Evolutionary conservation across 1,284 basidiomycete species (phyloP).

Genomic region (Termitomyces sp.): DNA sequence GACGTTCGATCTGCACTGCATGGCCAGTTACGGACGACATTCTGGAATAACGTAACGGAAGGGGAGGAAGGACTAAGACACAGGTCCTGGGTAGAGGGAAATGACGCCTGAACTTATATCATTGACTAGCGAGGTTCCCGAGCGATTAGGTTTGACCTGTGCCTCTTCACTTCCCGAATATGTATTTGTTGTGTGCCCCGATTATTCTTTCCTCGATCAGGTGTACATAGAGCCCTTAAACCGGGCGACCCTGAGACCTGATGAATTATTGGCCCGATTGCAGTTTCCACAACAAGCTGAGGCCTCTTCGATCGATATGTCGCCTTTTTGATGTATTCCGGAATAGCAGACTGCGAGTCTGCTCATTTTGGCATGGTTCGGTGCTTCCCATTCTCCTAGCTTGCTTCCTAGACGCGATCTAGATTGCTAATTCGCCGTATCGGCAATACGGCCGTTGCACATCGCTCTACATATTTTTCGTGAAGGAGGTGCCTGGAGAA

Average conservation of each 20-base stretch:
- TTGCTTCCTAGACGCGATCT: constrained; percentile 10
- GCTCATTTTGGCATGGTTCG: constrained; percentile 13
- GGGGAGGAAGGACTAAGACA: constrained; percentile 32
- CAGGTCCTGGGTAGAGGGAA: constrained; percentile 27
- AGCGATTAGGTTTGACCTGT: constrained; percentile 21
- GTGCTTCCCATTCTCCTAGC: constrained; percentile 18
- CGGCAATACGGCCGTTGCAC: constrained; percentile 37
- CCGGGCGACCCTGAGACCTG: constrained; percentile 37
- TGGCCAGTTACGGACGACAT: constrained; percentile 38
- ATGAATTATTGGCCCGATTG: constrained; percentile 19
- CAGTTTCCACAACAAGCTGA: constrained; percentile 7
- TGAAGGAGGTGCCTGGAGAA: constrained; percentile 30
- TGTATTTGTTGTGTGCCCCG: constrained; percentile 17
- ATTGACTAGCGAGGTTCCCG: constrained; percentile 23
- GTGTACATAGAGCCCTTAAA: constrained; percentile 30
- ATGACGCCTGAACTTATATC: constrained; percentile 35
- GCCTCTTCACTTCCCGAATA: constrained; percentile 10
- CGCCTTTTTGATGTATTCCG: constrained; percentile 2
- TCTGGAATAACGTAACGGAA: constrained; percentile 31
- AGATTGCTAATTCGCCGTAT: constrained; percentile 15
- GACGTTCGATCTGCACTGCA: constrained; percentile 45
- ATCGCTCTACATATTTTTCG: constrained; percentile 18
- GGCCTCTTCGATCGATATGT: constrained; percentile 8
- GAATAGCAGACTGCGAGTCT: constrained; percentile 1
- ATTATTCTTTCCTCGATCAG: constrained; percentile 44